Conservation (phyloP, 1,284 basidiomycete species). For the Flammula alnicola region DNA sequence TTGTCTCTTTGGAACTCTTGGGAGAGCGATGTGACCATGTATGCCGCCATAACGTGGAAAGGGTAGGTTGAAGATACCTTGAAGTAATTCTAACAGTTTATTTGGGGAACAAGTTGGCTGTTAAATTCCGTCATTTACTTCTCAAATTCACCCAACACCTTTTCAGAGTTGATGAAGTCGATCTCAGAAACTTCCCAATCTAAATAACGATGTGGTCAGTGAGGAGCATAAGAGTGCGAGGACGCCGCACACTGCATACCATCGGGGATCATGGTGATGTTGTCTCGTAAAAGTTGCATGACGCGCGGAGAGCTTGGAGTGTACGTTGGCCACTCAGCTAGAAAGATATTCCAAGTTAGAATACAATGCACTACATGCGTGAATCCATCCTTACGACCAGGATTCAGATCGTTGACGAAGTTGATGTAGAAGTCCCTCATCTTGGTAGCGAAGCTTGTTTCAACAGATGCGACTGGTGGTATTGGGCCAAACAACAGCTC, state of each 20-base stretch:
- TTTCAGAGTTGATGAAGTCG: constrained; percentile 6
- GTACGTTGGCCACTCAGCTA: constrained; percentile 52
- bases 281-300: constrained; percentile 54
- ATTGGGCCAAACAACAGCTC: constrained; percentile 51
- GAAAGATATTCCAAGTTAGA: neutral
- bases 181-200: constrained; percentile 4
- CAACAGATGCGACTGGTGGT: constrained; percentile 42
- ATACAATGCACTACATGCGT: neutral
- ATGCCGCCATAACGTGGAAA: neutral
- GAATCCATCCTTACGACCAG: constrained; percentile 44
- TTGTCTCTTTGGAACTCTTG: no score
- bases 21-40: no score
- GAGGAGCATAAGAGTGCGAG: neutral
- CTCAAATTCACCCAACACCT: constrained; percentile 9
- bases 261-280: constrained; percentile 54
- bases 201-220: neutral
- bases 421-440: constrained; percentile 57
- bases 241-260: constrained; percentile 36
- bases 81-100: neutral
- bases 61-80: constrained; percentile 1
- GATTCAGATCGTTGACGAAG: constrained; percentile 56
- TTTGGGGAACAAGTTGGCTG: neutral
- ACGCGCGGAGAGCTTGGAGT: constrained; percentile 37
- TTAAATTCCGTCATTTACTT: constrained; percentile 6
- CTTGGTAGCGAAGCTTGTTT: constrained; percentile 49